A percentile compares a stretch with the other conserved stretches of the same genome.
Conservation (phyloP, 176 grass and related monocot species). For the Phoenix dactylifera region DNA sequence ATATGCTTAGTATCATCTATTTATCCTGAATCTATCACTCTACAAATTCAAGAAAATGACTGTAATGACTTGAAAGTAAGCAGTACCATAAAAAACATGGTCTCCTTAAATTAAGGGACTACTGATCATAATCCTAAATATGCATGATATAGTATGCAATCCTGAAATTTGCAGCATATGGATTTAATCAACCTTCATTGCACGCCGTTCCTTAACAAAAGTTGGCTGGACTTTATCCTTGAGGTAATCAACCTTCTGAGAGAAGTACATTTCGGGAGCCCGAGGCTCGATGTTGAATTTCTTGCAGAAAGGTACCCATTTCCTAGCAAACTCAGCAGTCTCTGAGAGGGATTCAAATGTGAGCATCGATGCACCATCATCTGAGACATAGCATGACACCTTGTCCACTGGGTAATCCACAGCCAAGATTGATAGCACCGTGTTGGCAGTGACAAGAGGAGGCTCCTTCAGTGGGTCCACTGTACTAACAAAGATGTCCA, state of each 20-base stretch:
- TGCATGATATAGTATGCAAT: too few species aligned
- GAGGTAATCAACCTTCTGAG: conserved; percentile 82
- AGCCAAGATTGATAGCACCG: conserved; percentile 88
- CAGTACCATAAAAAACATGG: too few species aligned
- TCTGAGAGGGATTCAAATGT: conserved; percentile 86
- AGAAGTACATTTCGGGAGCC: conserved; percentile 96
- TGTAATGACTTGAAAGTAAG: too few species aligned
- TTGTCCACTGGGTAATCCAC: conserved; percentile 96
- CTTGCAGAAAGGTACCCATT: conserved; percentile 99
- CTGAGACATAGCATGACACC: conserved; percentile 97
- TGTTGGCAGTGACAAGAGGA: conserved; percentile 90
- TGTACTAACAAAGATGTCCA: conserved; percentile 89
- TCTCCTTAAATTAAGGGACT: too few species aligned
- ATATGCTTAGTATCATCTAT: too few species aligned
- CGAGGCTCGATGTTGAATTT: conserved; percentile 90
- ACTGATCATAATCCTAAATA: too few species aligned
- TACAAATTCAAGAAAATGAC: too few species aligned
- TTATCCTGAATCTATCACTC: too few species aligned
- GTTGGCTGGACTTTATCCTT: conserved; percentile 95
- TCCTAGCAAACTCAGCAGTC: conserved; percentile 87
- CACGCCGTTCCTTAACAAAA: conserved; percentile 87
- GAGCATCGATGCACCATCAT: conserved; percentile 97
- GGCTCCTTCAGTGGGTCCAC: conserved; percentile 98
- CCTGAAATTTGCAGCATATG: too few species aligned
- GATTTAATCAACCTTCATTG: conserved; percentile 62